Base-by-base conservation (phyloP, 2,329 filamentous ascomycete genomes). In the Hypoxylon sp. region DNA sequence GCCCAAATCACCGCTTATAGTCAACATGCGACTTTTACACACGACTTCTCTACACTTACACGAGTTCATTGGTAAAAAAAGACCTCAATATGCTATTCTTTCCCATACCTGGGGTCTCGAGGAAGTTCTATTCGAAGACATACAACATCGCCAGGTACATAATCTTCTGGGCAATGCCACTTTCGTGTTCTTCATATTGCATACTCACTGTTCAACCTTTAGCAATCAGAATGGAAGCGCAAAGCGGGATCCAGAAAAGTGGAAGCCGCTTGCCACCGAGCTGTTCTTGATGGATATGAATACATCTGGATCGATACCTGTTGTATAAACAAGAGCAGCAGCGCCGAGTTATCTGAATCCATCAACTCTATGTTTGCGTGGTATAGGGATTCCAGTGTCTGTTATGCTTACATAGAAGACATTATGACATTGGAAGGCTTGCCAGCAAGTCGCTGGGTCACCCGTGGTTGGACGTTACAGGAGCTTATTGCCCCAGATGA, bases 231-330 rank as follows among this genome's bases (percentile, higher is more conserved):
- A 20, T 45, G 41, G 41, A 20, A 27, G 16, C 2, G 2, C 5
- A 45, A 35, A 29, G 4, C 21, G n/a, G 41, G 42, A 9, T 45
- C n/a, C 12, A 7, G 19, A 8, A 35, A 35, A 23, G 19, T 36
- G 15, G 2, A 13, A 29, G 7, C 7, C n/a, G 36, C 21, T 31
- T 45, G 41, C 11, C 16, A 2, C 8, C 41, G 13, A 4, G 41
- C 41, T 3, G 6, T 1, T 2, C 11, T 9, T 8, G 41, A 45
- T 16, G 31, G 41, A 20, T 36, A 35, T 17, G 2, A 29, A 3
- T 45, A 35, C 21, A 36, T 45, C 4, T 45, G 41, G 41, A 45
- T 45, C 30, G 41, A 45, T 7, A 45, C 41, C 7, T 45, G 41
- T 11, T 45, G 41, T 12, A 45, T 45, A 20, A 23, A 45, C 4